Evolutionary conservation across 2,329 filamentous ascomycete species (phyloP), one percentile per base, ranked within the genome.

Genomic region (Niveomyces coronatus): DNA sequence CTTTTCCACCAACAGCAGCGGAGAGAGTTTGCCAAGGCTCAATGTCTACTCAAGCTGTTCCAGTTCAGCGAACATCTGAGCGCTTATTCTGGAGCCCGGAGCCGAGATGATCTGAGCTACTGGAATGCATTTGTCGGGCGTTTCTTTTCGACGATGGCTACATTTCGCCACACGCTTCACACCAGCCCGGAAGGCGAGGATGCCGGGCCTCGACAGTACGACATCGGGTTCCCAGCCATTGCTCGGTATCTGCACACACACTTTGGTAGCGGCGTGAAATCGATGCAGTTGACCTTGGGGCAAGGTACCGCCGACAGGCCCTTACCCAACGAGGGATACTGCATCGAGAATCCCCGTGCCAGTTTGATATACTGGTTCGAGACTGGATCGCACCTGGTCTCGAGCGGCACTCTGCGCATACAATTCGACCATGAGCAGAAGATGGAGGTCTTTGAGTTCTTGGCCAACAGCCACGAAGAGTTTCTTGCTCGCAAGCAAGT

Each of bases 361-460:
- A 91, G 78, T 51, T 76, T 96, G 41, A 81, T 91, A 5, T 93
- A 94, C 55, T 93, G 85, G 75, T 95, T 89, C 53, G 76, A 83
- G 36, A 85, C 82, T 45, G 82, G 81, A 37, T 83, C 82, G 43
- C 86, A 91, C 55, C 68, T 93, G 27, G 77, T 93, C 35, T 79
- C 82, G 9, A 76, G 68, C n/a, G 89, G 89, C 30, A 77, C 71
- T 4, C 63, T 96, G 18, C 78, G 79, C 34, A 87, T 82, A 1
- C 76, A 85, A 44, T 94, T 94, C 53, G 83, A 93, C 49, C 66
- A 65, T 8, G 74, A 82, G 26, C 81, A 86, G 44, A 86, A 82
- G 56, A 81, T 98, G 43, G 85, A 94, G 44, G 68, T 86, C 43
- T 71, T 96, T 34, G 85, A 94, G 50, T 88, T 96, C 48, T 69